Conservation (phyloP, 2,329 filamentous ascomycete species). For the Conoideocrella luteorostrata region DNA sequence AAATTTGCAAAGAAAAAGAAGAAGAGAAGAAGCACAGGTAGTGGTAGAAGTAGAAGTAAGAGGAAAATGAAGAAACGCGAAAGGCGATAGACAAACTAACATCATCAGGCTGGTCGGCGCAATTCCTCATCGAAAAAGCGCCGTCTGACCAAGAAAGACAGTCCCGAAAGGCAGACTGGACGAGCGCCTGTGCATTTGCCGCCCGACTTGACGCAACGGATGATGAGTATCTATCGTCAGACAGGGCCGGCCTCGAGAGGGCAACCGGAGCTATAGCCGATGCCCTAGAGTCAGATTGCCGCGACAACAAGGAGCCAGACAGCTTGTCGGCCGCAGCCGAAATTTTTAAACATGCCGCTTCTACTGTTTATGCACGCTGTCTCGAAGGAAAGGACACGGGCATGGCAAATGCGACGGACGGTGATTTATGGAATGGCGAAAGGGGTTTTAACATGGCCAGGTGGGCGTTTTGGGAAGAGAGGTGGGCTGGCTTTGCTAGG, state of each 20-base stretch:
- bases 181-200: background rate
- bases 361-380: background rate
- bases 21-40: too few relatives aligned
- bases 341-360: background rate
- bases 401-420: background rate
- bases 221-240: background rate
- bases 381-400: background rate
- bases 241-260: background rate
- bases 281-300: background rate
- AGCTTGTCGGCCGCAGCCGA: background rate
- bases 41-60: too few relatives aligned
- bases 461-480: background rate
- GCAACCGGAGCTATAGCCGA: background rate
- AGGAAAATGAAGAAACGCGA: too few relatives aligned
- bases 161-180: background rate
- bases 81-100: too few relatives aligned
- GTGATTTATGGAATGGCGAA: background rate
- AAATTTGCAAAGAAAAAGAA: too few relatives aligned
- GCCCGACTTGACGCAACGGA: background rate
- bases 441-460: background rate
- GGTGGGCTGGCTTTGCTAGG: background rate
- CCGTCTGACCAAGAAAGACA: background rate
- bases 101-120: background rate
- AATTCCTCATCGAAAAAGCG: background rate
- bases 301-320: background rate